Conservation (phyloP, 2,329 filamentous ascomycete species). For the Apiospora aurea region DNA sequence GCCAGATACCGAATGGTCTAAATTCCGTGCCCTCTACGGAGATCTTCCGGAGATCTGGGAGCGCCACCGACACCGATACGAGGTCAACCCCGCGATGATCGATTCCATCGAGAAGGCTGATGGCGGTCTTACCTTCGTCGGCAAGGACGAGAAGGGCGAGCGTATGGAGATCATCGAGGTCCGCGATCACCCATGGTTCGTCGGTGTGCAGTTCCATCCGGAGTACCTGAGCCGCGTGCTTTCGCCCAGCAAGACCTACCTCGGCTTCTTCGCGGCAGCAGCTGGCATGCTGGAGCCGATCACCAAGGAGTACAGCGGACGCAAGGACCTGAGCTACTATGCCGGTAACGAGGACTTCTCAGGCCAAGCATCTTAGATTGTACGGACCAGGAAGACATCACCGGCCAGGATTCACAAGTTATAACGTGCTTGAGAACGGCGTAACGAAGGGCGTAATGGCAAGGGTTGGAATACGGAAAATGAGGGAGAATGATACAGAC, state of each 20-base stretch:
- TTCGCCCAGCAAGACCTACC: conserved; percentile 75
- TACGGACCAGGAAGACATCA: background rate
- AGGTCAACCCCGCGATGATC: conserved; percentile 84
- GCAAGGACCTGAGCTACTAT: conserved; percentile 25
- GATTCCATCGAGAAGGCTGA: conserved; percentile 66
- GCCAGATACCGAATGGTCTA: conserved; percentile 76
- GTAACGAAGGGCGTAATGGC: conserved; percentile 1
- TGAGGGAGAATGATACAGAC: background rate
- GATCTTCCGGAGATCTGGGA: conserved; percentile 64
- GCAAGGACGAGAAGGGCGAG: conserved; percentile 79
- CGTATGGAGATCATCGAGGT: conserved; percentile 87
- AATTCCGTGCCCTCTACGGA: conserved; percentile 78
- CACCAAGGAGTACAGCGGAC: conserved; percentile 32
- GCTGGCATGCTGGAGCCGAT: conserved; percentile 66
- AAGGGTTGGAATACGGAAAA: background rate
- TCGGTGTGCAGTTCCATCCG: conserved; percentile 86
- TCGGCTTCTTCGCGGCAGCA: conserved; percentile 84
- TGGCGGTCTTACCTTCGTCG: conserved; percentile 74
- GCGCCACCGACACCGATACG: conserved; percentile 88
- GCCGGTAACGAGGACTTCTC: conserved; percentile 6
- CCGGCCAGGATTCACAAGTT: background rate
- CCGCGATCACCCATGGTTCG: conserved; percentile 83
- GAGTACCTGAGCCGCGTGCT: conserved; percentile 83
- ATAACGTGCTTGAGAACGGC: background rate
- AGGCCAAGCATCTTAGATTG: background rate